Evolutionary conservation across 177 flowering plant species (phyloP).

Genomic region (Vitis hybrid): DNA sequence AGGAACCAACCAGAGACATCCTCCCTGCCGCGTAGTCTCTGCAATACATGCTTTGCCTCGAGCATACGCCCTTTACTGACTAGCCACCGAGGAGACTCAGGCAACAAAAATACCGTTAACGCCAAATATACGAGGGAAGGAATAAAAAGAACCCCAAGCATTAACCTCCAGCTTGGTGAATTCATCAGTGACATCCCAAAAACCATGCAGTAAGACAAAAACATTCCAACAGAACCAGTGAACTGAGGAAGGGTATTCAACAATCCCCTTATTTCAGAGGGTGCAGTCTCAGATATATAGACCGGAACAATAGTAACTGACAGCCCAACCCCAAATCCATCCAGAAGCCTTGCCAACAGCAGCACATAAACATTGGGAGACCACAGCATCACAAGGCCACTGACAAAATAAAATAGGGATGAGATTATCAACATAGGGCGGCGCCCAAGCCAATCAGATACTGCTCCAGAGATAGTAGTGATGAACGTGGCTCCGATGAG

Average conservation of each 20-base stretch:
- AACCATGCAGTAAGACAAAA: constrained; percentile 44
- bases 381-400: constrained; percentile 46
- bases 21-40: constrained; percentile 42
- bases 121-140: constrained; percentile 36
- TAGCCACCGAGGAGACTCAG: constrained; percentile 53
- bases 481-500: constrained; percentile 46
- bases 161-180: constrained; percentile 43
- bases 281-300: constrained; percentile 47
- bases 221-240: constrained; percentile 48
- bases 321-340: constrained; percentile 47
- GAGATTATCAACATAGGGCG: constrained; percentile 41
- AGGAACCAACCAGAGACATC: constrained; percentile 42
- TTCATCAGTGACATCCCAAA: constrained; percentile 39
- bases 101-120: constrained; percentile 32
- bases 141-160: constrained; percentile 46
- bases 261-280: constrained; percentile 44
- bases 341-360: constrained; percentile 40
- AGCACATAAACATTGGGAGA: constrained; percentile 46
- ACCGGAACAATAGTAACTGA: constrained; percentile 42
- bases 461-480: constrained; percentile 41
- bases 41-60: constrained; percentile 40
- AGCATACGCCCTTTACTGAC: constrained; percentile 48
- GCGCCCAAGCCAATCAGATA: constrained; percentile 39
- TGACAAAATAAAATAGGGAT: constrained; percentile 32
- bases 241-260: constrained; percentile 49